Conservation (phyloP, 495 filamentous ascomycete species). For the Talaromyces nanjingensis region DNA sequence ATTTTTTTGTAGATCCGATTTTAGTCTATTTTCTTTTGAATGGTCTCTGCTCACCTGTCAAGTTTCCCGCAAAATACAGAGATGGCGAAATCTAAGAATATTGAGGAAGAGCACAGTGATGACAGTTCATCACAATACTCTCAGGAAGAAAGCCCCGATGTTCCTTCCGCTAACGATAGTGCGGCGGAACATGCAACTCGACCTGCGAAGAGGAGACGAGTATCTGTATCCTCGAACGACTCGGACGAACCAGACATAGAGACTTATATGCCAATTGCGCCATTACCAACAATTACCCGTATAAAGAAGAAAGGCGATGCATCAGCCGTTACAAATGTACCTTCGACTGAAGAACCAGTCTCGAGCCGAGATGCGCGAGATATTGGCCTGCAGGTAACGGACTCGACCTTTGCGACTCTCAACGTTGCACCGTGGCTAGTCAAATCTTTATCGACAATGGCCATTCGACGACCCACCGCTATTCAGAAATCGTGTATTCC, state of each 20-base stretch:
- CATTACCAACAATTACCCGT: conserved; percentile 36
- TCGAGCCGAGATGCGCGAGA: conserved; percentile 38
- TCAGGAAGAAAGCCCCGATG: background rate
- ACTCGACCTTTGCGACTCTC: conserved; percentile 66
- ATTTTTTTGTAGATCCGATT: background rate
- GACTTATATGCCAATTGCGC: conserved; percentile 27
- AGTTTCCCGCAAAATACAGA: background rate
- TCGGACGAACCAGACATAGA: conserved; percentile 9
- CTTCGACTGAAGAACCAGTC: conserved; percentile 23
- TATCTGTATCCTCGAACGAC: conserved; percentile 36
- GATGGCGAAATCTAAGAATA: background rate
- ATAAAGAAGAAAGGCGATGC: conserved; percentile 37
- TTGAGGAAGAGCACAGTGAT: background rate
- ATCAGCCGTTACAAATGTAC: conserved; percentile 9
- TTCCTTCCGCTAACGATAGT: background rate
- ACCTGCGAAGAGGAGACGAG: conserved; percentile 31
- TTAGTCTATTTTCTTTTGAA: background rate
- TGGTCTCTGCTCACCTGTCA: background rate
- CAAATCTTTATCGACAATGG: conserved; percentile 76
- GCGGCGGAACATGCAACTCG: background rate
- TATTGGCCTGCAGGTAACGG: conserved; percentile 31
- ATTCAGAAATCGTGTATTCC: conserved; percentile 93
- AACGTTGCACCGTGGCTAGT: conserved; percentile 82
- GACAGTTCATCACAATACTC: background rate
- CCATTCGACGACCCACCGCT: conserved; percentile 79